Percentiles rank a stretch among this genome's conserved stretches.
These are phyloP conservation scores for Cronartium quercuum DNA, from an alignment of 1,284 basidiomycete genomes.

Conservation along the genomic window DNA sequence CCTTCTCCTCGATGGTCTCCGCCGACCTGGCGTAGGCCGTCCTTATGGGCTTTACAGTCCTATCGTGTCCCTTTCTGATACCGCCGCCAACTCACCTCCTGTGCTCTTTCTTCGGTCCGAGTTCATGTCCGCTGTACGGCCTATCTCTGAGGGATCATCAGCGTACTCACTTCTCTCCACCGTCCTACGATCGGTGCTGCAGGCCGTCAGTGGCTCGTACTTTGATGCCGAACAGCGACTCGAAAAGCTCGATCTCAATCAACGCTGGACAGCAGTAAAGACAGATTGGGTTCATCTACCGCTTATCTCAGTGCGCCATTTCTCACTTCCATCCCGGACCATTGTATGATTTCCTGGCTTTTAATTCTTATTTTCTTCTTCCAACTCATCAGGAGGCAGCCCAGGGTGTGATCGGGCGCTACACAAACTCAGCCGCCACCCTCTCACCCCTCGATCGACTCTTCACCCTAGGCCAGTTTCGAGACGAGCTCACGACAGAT, in stretches of 20 bases:
- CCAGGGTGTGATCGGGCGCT: slow-evolving; percentile 19
- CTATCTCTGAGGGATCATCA: not conserved
- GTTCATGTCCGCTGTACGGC: slow-evolving; percentile 9
- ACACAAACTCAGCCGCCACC: slow-evolving; percentile 6
- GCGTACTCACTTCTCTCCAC: not conserved
- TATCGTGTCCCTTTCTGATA: slow-evolving; percentile 14
- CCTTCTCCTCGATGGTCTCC: slow-evolving; percentile 5
- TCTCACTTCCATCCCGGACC: not conserved
- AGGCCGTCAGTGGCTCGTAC: not conserved
- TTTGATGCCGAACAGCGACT: slow-evolving; percentile 31
- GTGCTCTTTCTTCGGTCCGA: not conserved
- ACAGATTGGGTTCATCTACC: slow-evolving; percentile 35
- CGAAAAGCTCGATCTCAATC: slow-evolving; percentile 28
- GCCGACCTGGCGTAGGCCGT: slow-evolving; percentile 4
- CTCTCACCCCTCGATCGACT: slow-evolving; percentile 32
- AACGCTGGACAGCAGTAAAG: slow-evolving; percentile 22
- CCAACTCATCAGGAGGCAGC: slow-evolving; percentile 8
- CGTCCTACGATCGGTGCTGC: not conserved
- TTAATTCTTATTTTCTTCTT: not conserved
- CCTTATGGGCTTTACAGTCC: slow-evolving; percentile 23
- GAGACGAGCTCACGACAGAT: slow-evolving; percentile 6
- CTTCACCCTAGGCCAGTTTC: slow-evolving; percentile 21
- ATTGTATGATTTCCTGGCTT: not conserved
- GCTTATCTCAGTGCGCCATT: slow-evolving; percentile 30
- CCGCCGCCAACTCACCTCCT: not conserved